These are phyloP conservation scores for Triangularia verruculosa DNA, from an alignment of 2,329 filamentous ascomycete genomes.

Conservation along the genomic window DNA sequence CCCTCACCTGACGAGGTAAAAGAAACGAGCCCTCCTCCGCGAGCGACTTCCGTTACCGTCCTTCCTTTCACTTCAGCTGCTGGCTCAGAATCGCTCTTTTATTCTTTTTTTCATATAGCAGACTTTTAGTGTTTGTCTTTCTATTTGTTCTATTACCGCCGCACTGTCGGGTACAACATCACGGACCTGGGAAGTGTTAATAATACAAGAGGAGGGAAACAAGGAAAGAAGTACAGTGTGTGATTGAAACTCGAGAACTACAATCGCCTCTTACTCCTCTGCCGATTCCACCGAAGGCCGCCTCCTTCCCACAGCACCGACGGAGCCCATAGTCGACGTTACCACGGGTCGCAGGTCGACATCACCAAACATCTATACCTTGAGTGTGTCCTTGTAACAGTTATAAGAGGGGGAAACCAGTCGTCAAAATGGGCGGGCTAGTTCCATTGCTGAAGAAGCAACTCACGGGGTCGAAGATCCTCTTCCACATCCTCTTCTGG, in stretches of 20 bases:
- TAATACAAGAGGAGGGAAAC: slow-evolving; percentile 9
- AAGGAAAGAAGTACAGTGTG: slow-evolving; percentile 1
- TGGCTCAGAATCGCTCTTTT: slow-evolving; percentile 58
- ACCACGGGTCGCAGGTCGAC: slow-evolving; percentile 56
- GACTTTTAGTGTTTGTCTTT: slow-evolving; percentile 8
- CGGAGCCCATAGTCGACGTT: slow-evolving; percentile 27
- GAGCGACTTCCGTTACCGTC: slow-evolving; percentile 38
- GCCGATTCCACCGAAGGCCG: background rate
- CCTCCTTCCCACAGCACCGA: background rate
- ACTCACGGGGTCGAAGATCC: slow-evolving; percentile 66
- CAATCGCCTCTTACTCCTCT: background rate
- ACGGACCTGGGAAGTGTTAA: slow-evolving; percentile 16
- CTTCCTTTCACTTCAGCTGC: slow-evolving; percentile 49
- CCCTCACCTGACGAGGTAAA: slow-evolving; percentile 44
- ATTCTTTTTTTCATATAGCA: slow-evolving; percentile 34
- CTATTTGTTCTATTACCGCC: slow-evolving; percentile 14
- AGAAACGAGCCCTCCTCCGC: slow-evolving; percentile 39
- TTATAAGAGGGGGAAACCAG: slow-evolving; percentile 29
- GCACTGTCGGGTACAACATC: slow-evolving; percentile 10
- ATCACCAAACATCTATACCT: slow-evolving; percentile 33
- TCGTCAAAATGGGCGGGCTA: slow-evolving; percentile 40
- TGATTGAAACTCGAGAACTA: background rate
- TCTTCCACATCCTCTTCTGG: slow-evolving; percentile 83
- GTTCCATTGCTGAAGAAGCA: slow-evolving; percentile 55
- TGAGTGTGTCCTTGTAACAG: slow-evolving; percentile 14